A percentile compares a stretch with the other conserved stretches of the same genome.
phyloP scores from a whole-genome alignment of 305 asterid genomes.

The Fraxinus xanthoxyloides region DNA sequence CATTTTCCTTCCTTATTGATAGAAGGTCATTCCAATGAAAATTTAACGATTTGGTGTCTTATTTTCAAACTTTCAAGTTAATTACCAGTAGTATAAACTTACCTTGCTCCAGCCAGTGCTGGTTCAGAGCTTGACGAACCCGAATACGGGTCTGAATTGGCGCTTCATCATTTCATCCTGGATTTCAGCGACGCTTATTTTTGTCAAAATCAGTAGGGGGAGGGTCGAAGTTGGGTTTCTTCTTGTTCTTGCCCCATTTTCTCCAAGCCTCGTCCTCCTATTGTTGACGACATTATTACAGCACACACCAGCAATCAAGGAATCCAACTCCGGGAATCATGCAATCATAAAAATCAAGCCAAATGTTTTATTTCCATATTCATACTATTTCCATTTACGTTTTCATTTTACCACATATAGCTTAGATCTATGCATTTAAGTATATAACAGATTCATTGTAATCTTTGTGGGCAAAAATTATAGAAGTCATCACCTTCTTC shows the following conservation, averaged over 20 bases:
- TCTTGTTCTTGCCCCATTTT: conserved; percentile 67
- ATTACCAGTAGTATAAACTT: conserved; percentile 37
- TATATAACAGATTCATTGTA: no score
- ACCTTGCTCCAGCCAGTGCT: conserved; percentile 47
- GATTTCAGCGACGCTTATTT: conserved; percentile 44
- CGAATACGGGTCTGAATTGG: conserved; percentile 64
- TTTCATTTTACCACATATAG: no score
- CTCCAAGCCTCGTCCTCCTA: conserved; percentile 68
- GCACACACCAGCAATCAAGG: no score
- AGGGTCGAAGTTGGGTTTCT: conserved; percentile 61
- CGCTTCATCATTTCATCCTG: conserved; percentile 69
- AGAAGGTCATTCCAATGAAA: background rate
- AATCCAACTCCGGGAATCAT: no score
- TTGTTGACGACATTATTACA: no score
- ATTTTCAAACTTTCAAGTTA: background rate
- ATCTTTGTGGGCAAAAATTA: no score
- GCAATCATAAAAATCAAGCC: no score
- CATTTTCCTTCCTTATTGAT: background rate
- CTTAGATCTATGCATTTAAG: no score
- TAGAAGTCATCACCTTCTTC: no score
- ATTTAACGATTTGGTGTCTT: no score
- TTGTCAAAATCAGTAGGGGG: conserved; percentile 60
- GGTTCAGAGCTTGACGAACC: conserved; percentile 80
- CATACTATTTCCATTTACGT: no score
- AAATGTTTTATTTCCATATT: no score